phyloP scores from a whole-genome alignment of 768 basidiomycete genomes.

The Collybia nuda region DNA sequence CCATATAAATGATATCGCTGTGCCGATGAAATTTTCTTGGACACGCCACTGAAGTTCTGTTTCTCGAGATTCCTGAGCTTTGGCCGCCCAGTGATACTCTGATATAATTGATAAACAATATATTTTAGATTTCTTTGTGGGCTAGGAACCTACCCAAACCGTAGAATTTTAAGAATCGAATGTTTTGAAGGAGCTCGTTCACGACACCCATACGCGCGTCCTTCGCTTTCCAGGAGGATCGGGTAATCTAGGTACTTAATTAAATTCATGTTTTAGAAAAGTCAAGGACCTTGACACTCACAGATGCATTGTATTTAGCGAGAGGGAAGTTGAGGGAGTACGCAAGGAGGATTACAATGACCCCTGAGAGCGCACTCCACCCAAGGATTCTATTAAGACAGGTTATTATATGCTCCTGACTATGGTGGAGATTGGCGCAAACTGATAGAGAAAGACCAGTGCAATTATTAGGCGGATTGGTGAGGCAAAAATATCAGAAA shows the following conservation, averaged over 20 bases:
- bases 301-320: constrained; percentile 63
- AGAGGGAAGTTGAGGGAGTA: constrained; percentile 68
- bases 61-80: constrained; percentile 53
- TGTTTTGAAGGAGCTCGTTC: constrained; percentile 76
- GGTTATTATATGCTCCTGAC: constrained; percentile 3
- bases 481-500: constrained; percentile 60
- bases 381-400: constrained; percentile 57
- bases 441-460: constrained; percentile 72
- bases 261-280: not conserved
- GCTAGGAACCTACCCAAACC: constrained; percentile 59
- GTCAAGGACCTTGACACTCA: constrained; percentile 29
- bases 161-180: constrained; percentile 73
- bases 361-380: constrained; percentile 75
- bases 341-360: constrained; percentile 60
- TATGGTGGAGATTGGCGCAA: constrained; percentile 16
- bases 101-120: constrained; percentile 1
- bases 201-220: constrained; percentile 71
- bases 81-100: constrained; percentile 63
- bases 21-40: constrained; percentile 59
- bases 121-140: not conserved
- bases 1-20: constrained; percentile 70
- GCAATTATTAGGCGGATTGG: constrained; percentile 68
- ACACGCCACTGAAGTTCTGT: constrained; percentile 68
- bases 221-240: constrained; percentile 58
- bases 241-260: constrained; percentile 42